Conservation (phyloP, 192 early-diverging fungal genomes). For the Gaertneriomyces semiglobifer region DNA sequence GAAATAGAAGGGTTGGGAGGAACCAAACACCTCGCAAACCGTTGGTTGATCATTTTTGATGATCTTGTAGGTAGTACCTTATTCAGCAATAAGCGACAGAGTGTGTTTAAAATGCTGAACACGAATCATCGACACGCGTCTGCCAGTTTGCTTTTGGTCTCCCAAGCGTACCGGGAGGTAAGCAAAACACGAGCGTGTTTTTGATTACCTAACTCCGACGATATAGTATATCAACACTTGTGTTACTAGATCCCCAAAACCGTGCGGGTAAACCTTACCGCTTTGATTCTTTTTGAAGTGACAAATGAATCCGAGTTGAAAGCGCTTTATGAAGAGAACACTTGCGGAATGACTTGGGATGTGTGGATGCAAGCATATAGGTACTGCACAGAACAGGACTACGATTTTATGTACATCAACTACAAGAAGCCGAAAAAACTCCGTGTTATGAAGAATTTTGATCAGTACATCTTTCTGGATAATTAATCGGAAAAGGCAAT, state of each 20-base stretch:
- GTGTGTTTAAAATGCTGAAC: constrained; percentile 2
- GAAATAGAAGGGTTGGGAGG: neutral
- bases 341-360: neutral
- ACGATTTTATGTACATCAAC: neutral
- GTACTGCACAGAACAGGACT: neutral
- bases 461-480: neutral
- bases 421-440: constrained; percentile 6
- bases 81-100: constrained; percentile 1
- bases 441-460: neutral
- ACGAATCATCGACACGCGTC: constrained; percentile 6
- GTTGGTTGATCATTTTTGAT: neutral
- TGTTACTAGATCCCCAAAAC: too few relatives aligned
- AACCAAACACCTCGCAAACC: neutral
- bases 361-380: neutral
- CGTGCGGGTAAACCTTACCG: neutral
- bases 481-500: too few relatives aligned
- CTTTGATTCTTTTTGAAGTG: constrained; percentile 5
- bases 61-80: constrained; percentile 1
- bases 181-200: too few relatives aligned
- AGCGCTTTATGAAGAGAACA: neutral
- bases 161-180: neutral
- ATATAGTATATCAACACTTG: too few relatives aligned
- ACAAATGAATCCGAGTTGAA: neutral
- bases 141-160: neutral
- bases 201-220: too few relatives aligned